Percentiles rank a stretch among this genome's conserved stretches.
phyloP scores from a whole-genome alignment of 257 asterid species.

The Nicotiana benthamiana region DNA sequence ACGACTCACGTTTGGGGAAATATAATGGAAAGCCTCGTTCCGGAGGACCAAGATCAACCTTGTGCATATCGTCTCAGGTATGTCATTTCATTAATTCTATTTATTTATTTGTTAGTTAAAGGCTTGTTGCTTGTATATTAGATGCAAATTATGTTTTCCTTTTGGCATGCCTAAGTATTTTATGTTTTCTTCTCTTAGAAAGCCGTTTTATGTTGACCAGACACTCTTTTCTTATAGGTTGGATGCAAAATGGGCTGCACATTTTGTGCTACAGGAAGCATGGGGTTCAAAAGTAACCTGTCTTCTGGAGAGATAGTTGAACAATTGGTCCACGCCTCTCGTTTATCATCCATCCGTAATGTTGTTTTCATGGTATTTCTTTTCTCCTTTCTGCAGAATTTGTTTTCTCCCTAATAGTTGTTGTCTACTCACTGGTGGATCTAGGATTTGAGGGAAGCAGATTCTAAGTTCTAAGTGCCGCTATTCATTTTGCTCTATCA shows the following conservation, averaged over 20 bases:
- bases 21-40: constrained; percentile 86
- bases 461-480: neutral
- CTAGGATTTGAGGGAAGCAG: neutral
- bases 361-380: constrained; percentile 82
- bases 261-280: constrained; percentile 96
- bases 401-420: neutral
- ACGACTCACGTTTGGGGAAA: constrained; percentile 75
- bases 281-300: constrained; percentile 90
- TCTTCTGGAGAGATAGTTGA: constrained; percentile 89
- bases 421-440: neutral
- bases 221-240: constrained; percentile 35
- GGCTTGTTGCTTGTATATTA: neutral
- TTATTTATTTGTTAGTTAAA: neutral
- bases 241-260: constrained; percentile 99
- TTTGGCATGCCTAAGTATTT: neutral
- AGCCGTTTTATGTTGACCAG: neutral
- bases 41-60: constrained; percentile 88
- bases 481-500: neutral
- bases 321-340: constrained; percentile 88
- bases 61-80: constrained; percentile 97
- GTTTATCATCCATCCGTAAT: constrained; percentile 74
- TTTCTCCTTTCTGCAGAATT: neutral
- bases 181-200: neutral
- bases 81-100: neutral
- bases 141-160: neutral